phyloP scores from a whole-genome alignment of 495 filamentous ascomycete species.

The Sabuloglossum arenarium region DNA sequence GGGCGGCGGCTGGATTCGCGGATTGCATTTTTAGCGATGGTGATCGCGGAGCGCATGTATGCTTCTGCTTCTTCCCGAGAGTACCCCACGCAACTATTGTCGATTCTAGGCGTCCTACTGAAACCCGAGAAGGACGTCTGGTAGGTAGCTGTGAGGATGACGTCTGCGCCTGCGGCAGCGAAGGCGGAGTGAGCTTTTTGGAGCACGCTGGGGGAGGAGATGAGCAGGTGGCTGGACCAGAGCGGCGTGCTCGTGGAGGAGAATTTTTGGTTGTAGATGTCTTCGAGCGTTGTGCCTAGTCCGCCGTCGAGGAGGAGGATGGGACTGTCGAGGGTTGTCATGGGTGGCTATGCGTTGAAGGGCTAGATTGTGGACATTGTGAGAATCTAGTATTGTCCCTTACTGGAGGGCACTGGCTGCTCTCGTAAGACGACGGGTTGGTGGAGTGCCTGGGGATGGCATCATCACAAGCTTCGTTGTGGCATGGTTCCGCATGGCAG shows the following conservation, averaged over 20 bases:
- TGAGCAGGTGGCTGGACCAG: constrained; percentile 43
- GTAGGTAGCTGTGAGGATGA: constrained; percentile 44
- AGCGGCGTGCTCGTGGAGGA: constrained; percentile 29
- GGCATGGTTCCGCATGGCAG: no score
- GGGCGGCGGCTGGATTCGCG: constrained; percentile 10
- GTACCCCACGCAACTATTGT: neutral
- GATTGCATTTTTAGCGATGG: constrained; percentile 10
- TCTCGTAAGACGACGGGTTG: no score
- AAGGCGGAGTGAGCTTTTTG: constrained; percentile 32
- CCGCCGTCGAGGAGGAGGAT: constrained; percentile 41
- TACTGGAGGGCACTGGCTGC: no score
- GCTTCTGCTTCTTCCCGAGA: constrained; percentile 5
- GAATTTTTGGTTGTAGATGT: constrained; percentile 26
- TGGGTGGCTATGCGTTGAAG: no score
- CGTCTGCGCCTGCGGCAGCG: constrained; percentile 28
- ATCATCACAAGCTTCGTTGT: no score
- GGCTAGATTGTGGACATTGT: neutral
- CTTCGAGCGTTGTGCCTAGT: constrained; percentile 42
- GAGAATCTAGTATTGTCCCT: no score
- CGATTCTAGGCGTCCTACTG: constrained; percentile 9
- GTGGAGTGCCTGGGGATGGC: no score
- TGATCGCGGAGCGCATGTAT: constrained; percentile 15
- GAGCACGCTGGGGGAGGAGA: constrained; percentile 27
- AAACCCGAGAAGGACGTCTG: constrained; percentile 37
- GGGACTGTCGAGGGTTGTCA: constrained; percentile 7